Evolutionary conservation across 805 yeast species (phyloP), one percentile per base, ranked within the genome.

Genomic region (Brettanomyces sp.): DNA sequence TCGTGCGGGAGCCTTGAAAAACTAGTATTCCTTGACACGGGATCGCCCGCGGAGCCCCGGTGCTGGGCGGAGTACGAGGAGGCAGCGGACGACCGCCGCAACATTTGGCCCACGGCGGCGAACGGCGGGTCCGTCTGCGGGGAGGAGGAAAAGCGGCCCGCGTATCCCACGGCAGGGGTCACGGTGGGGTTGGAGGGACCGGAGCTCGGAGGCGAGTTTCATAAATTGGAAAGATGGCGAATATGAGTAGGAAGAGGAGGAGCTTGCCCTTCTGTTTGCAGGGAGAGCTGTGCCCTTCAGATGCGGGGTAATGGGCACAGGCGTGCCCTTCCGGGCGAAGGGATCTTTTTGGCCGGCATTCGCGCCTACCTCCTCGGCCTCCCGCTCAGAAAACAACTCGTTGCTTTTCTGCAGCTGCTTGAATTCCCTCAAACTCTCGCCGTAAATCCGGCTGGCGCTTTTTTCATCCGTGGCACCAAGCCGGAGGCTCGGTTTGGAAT

Each of bases 401-500:
- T 56, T 59, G 21, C 54, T 50, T 41, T 58, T 58, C 28, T 55
- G 60, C 33, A 61, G 48, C 32, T 51, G 53, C 45, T 58, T 60
- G 47, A 59, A 62, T 44, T 58, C 58, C 4, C 52, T 50, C 22
- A 60, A 49, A 6, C 58, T 56, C 42, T 60, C 63, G 13, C 58
- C 63, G 42, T 53, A 55, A 4, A 57, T 43, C 4, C 56, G 56
- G 3, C 57, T 53, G 1, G 64, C 50, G 6, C 58, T 55, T 18
- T 38, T 18, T 7, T 13, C n/a, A 13, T 23, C 25, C n/a, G 23
- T 13, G 5, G 44, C 21, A 6, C 44, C 44, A 37, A 66, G 52
- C 42, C 66, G 51, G 36, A 66, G 47, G 45, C 64, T 67, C 1
- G 70, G 70, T 43, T 61, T 66, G 7, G 65, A 57, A 37, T 66